These are phyloP conservation scores for barley (Hordeum vulgare) DNA, from an alignment of 176 grass and related monocot genomes.

Conservation along the genomic window DNA sequence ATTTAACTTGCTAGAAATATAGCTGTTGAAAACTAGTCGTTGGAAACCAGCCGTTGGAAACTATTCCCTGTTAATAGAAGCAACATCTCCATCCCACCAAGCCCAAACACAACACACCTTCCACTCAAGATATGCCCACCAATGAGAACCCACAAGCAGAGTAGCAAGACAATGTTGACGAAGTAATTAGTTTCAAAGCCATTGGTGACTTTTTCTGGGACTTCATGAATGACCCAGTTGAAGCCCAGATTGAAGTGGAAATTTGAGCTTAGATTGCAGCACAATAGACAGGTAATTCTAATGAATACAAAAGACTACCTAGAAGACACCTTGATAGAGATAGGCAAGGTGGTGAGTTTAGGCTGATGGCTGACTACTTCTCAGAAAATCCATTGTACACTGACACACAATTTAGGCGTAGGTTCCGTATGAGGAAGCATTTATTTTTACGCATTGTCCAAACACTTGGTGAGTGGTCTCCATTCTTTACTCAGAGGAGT, in stretches of 20 bases:
- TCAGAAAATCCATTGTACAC: not conserved
- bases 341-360: not conserved
- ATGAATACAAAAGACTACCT: not conserved
- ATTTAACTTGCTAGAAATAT: not conserved
- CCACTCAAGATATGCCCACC: not conserved
- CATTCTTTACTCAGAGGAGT: not conserved
- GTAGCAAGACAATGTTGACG: not conserved
- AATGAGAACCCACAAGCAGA: not conserved
- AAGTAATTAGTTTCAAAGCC: not conserved
- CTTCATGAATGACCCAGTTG: not conserved
- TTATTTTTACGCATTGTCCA: not conserved
- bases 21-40: not conserved
- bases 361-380: not conserved
- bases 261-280: not conserved
- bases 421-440: not conserved
- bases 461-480: not conserved
- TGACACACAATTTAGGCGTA: not conserved
- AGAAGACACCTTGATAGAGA: not conserved
- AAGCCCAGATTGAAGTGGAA: not conserved
- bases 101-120: not conserved
- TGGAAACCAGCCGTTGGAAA: not conserved
- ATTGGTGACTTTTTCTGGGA: not conserved
- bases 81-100: not conserved
- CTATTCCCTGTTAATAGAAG: not conserved
- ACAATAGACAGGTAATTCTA: not conserved